Evolutionary conservation across 2,329 filamentous ascomycete species (phyloP).

Genomic region (Diplocarpon rosae): DNA sequence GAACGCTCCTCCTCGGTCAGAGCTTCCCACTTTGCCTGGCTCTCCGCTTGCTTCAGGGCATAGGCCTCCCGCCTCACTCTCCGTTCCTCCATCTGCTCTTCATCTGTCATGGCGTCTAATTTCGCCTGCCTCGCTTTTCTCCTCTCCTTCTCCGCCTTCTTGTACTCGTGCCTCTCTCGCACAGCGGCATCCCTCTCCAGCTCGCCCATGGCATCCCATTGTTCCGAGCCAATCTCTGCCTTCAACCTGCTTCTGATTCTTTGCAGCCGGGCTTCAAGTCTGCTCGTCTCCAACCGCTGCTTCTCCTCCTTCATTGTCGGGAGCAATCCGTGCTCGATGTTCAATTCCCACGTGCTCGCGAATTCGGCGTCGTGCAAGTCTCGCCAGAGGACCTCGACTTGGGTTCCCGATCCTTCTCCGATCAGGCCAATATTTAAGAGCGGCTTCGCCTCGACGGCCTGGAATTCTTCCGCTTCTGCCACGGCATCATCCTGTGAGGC

Average conservation of each 20-base stretch:
- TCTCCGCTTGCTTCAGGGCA: not conserved
- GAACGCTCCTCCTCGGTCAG: not conserved
- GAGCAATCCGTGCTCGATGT: slow-evolving; percentile 26
- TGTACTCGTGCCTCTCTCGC: no score
- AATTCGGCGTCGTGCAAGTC: slow-evolving; percentile 29
- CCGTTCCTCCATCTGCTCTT: not conserved
- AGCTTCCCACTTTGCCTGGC: not conserved
- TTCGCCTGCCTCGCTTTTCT: not conserved
- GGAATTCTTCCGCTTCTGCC: slow-evolving; percentile 20
- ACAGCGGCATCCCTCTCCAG: not conserved
- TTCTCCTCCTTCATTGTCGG: not conserved
- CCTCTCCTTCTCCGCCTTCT: not conserved
- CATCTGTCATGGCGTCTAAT: not conserved
- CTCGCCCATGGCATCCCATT: no score
- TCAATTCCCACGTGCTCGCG: slow-evolving; percentile 28
- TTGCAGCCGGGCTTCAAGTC: no score
- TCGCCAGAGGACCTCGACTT: slow-evolving; percentile 27
- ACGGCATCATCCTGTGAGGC: not conserved
- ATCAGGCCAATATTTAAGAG: slow-evolving; percentile 10
- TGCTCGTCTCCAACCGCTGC: not conserved
- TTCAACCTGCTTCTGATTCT: no score
- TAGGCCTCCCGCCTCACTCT: not conserved
- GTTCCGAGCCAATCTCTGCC: no score
- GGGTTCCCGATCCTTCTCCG: slow-evolving; percentile 11
- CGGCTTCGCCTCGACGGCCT: not conserved